phyloP scores from a whole-genome alignment of 768 basidiomycete species.

The Pisolithus sp. region DNA sequence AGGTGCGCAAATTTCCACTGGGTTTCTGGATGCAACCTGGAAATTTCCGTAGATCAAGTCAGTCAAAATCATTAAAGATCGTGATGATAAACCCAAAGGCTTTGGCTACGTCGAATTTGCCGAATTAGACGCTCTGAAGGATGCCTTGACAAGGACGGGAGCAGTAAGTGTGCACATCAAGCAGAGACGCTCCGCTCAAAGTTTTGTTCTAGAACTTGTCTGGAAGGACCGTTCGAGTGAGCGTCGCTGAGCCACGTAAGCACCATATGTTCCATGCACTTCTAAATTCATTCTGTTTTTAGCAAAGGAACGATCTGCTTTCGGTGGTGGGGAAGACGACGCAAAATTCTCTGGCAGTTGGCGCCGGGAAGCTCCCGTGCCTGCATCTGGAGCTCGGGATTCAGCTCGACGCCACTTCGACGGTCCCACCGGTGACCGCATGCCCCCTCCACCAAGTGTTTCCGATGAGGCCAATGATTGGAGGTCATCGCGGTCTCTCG shows the following conservation, averaged over 20 bases:
- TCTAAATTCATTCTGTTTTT: constrained; percentile 8
- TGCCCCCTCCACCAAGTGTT: constrained; percentile 39
- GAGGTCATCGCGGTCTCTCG: constrained; percentile 50
- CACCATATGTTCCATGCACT: constrained; percentile 14
- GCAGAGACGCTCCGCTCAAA: background rate
- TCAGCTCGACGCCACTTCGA: constrained; percentile 63
- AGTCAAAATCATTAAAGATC: constrained; percentile 88
- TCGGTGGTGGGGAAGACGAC: constrained; percentile 54
- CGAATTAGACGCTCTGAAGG: constrained; percentile 80
- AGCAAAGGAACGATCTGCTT: constrained; percentile 74
- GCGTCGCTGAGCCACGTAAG: constrained; percentile 95
- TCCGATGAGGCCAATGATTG: constrained; percentile 64
- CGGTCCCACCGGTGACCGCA: constrained; percentile 40
- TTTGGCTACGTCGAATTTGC: constrained; percentile 97
- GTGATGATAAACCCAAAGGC: constrained; percentile 93
- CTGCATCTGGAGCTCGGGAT: constrained; percentile 58
- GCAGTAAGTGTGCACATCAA: constrained; percentile 41
- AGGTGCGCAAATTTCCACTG: constrained; percentile 37
- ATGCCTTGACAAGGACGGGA: constrained; percentile 68
- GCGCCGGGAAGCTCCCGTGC: constrained; percentile 84
- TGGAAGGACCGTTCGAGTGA: constrained; percentile 79
- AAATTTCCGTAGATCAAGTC: constrained; percentile 53
- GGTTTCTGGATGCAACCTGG: background rate
- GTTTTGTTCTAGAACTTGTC: constrained; percentile 47
- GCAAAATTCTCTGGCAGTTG: constrained; percentile 80